Base-by-base conservation (phyloP, 495 filamentous ascomycete genomes). In the Umbilicaria muhlenbergii region DNA sequence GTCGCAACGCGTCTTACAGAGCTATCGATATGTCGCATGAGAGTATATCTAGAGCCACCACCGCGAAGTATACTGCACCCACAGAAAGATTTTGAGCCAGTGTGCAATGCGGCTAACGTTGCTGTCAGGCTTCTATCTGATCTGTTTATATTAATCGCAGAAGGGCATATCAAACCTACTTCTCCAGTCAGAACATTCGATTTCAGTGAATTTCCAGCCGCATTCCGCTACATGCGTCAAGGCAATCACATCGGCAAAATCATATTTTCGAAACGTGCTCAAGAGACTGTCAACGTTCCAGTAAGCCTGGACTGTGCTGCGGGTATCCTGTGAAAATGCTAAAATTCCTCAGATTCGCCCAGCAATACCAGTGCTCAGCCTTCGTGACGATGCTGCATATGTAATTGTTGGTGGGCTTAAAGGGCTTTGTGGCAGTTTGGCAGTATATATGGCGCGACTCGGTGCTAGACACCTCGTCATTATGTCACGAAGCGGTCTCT, bases 181-280 rank as follows among this genome's bases (percentile, higher is more conserved):
- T 39, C 13, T 38, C 4, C 56, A 0, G 47, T 56, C 17, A 57
- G 43, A 4, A 46, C 44, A 3, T 64, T 57, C 40, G 21, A 16
- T 0, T 50, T 56, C 38, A 40, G 43, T 8, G 31, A 54, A 0
- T 45, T 56, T 0, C 24, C 38, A 2, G 41, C 46, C 5, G 62
- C 63, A 0, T 54, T 68, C 19, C 21, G 43, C 0, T 56, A 50
- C 36, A 60, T 74, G 42, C 61, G 60, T 3, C 28, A 41, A 12
- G 67, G 62, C 8, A 40, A 50, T 0, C 66, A 68, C 38, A 58
- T 67, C 5, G 69, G 69, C 4, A 74, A 73, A 42, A 53, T 71
- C 0, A 59, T 72, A 14, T 56, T 72, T 15, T 48, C 43, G 5
- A 46, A 54, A 39, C 38, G 32, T 13, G 17, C 0, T n/a, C 19